Base-by-base conservation (phyloP, 108 stramenopile species). In the Cyclotella choctawhatcheeana region DNA sequence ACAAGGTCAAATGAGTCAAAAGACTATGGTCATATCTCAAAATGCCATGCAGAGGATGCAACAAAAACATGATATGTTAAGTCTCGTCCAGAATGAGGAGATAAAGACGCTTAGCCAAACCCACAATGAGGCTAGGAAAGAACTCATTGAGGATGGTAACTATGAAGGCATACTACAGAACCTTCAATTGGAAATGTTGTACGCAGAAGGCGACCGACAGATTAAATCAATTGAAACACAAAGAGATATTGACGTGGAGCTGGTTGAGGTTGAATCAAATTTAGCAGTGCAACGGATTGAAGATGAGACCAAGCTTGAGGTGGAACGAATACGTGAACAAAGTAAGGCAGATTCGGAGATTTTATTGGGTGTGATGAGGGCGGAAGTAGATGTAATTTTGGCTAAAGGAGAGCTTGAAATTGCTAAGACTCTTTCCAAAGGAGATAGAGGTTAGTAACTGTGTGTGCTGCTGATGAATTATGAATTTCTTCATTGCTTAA, bases 41-140 rank as follows among this genome's bases (percentile, higher is more conserved):
- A 60, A 81, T 64, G 79, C 79, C 21, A 73, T 81, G 70, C 76
- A 85, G 26, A 71, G 71, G 43, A 83, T 85, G 85, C 74, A 84
- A 44, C 85, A 77, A 40, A 79, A 84, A 27, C 56, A 52, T 33
- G 82, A 76, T 61, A 77, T 85, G 85, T 80, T 82, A 22, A 66
- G 76, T 61, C 64, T 85, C 14, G 34, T 74, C 14, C 67, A 77
- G 14, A 71, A 40, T 6, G 71, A 79, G 27, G 71, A 79, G 29
- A 53, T 71, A 27, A 73, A 64, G 63, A 67, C 73, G 0, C 64
- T 79, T 5, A 54, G 45, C n/a, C 71, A 67, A 66, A 60, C 62
- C 21, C 62, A 71, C 30, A n/a, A 29, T 17, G 54, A 45, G 51
- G 40, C 64, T 22, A 44, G 52, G 64, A 44, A 34, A 53, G 64